Evolutionary conservation across 1,284 basidiomycete genomes (phyloP), one percentile per base, ranked within the genome.

Genomic region (Moesziomyces aphidis): DNA sequence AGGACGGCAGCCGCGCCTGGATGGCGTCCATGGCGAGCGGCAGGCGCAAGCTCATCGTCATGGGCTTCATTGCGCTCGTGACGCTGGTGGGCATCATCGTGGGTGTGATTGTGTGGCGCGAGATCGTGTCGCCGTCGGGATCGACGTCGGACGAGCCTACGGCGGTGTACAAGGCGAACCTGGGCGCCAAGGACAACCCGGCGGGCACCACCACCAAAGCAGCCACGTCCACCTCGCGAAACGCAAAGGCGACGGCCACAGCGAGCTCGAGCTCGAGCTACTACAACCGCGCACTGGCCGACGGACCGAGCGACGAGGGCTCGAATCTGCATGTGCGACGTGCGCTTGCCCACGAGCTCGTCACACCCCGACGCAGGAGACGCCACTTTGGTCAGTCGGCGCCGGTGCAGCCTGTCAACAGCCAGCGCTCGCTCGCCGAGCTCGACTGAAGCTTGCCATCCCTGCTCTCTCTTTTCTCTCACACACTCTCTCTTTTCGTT

Each of bases 101-200:
- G 23, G 76, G 73, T 21, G 63, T 80, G 48, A 76, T 81, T 13
- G 68, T 79, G 21, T 81, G 79, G 79, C 57, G 79, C n/a, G 79
- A 78, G 67, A 64, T 67, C 15, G 63, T 71, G 17, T 43, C 53
- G 10, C 73, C 73, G 0, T 71, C 67, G 2, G 68, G 63, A 17
- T 61, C 56, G 5, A 28, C 21, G 21, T 63, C 67, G 17, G 60
- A 61, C 44, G 58, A 63, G 48, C 73, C 73, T 10, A 21, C 48
- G 2, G 54, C 56, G 19, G 49, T 67, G 31, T 67, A 75, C 58
- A 66, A 75, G 34, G 73, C 63, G n/a, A 75, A 75, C 26, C 57
- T 75, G n/a, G 64, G 68, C 36, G 59, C 61, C 4, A 53, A 57
- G 26, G 50, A 34, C 23, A 44, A 23, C 19, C 11, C 45, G 6